These are phyloP conservation scores for Macrophomina phaseolina DNA, from an alignment of 2,329 filamentous ascomycete genomes.

Conservation along the genomic window DNA sequence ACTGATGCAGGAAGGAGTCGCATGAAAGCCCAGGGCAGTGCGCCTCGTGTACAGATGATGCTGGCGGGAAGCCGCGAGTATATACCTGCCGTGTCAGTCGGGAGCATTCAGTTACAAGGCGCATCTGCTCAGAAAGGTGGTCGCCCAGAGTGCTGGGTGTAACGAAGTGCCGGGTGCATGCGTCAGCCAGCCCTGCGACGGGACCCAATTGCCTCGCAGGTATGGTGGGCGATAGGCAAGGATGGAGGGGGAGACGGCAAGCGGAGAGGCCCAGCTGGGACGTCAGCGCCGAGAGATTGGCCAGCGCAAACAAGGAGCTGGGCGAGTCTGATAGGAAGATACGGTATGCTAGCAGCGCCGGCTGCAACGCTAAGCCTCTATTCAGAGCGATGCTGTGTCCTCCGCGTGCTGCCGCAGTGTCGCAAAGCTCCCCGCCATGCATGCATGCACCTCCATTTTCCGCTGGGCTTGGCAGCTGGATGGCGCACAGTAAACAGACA, in stretches of 20 bases:
- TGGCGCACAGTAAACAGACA: neutral
- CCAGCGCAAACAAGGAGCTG: neutral
- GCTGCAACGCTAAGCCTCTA: conserved; percentile 4
- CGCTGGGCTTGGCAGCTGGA: conserved; percentile 7
- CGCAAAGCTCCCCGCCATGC: neutral
- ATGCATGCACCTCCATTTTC: neutral
- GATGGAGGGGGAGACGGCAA: neutral
- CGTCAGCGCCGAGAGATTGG: conserved; percentile 1
- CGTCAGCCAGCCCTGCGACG: neutral
- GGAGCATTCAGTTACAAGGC: neutral
- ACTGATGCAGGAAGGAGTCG: neutral
- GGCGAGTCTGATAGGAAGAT: conserved; percentile 1
- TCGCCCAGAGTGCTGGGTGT: neutral
- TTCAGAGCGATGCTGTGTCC: conserved; percentile 1
- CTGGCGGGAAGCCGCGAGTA: neutral
- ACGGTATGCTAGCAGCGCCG: neutral
- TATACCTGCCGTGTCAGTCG: neutral
- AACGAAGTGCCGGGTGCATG: neutral
- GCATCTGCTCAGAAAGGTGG: neutral
- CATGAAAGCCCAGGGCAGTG: neutral
- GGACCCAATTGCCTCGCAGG: conserved; percentile 6
- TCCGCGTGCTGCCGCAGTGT: neutral
- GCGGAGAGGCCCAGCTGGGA: conserved; percentile 6
- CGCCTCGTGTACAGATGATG: neutral
- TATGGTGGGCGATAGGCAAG: conserved; percentile 17